These are phyloP conservation scores for Aspergillus taichungensis DNA, from an alignment of 495 filamentous ascomycete species.

Conservation along the genomic window DNA sequence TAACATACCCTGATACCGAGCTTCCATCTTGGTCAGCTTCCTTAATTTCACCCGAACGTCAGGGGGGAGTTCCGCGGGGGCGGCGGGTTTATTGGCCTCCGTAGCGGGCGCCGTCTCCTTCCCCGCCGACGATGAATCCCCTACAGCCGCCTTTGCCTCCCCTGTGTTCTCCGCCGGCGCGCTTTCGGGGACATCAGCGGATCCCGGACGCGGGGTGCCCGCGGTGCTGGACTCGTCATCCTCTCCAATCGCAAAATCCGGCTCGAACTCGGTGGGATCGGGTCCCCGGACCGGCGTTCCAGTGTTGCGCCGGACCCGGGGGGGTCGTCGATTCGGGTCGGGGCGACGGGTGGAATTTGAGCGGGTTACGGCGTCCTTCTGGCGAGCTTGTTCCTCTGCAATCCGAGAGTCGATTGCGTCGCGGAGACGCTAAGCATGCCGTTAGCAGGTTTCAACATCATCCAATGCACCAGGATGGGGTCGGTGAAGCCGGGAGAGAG, in stretches of 20 bases:
- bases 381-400: slow-evolving; percentile 80
- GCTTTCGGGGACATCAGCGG: slow-evolving; percentile 17
- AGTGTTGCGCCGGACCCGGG: slow-evolving; percentile 42
- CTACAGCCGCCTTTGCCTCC: slow-evolving; percentile 14
- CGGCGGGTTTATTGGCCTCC: slow-evolving; percentile 17
- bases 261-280: slow-evolving; percentile 78
- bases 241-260: slow-evolving; percentile 73
- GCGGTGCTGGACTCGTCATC: slow-evolving; percentile 54
- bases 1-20: slow-evolving; percentile 67
- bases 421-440: slow-evolving; percentile 58
- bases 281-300: slow-evolving; percentile 47
- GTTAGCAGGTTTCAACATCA: background rate
- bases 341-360: slow-evolving; percentile 44
- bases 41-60: slow-evolving; percentile 53
- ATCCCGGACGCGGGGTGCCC: slow-evolving; percentile 41
- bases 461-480: background rate
- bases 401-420: slow-evolving; percentile 78
- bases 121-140: slow-evolving; percentile 13
- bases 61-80: slow-evolving; percentile 54
- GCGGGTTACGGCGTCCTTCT: slow-evolving; percentile 44
- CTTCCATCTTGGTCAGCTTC: slow-evolving; percentile 79
- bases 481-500: background rate
- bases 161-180: slow-evolving; percentile 20
- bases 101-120: slow-evolving; percentile 12
- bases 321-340: slow-evolving; percentile 41